Base-by-base conservation (phyloP, 2,329 filamentous ascomycete species). In the Curvularia verruculosa region DNA sequence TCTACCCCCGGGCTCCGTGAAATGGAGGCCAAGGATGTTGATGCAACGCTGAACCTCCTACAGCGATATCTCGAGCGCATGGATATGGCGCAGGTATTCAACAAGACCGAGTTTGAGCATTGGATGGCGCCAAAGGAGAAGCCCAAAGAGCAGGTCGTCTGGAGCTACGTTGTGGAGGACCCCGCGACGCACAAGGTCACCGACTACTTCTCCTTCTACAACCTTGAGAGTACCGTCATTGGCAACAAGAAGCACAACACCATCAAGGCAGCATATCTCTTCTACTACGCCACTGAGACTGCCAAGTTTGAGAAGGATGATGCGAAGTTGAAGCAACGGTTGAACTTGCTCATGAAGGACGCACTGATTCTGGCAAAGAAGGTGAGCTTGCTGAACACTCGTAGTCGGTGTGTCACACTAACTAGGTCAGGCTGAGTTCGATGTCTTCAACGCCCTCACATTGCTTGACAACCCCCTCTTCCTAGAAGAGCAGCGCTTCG, bases 151-250 rank as follows among this genome's bases (percentile, higher is more conserved):
- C 91, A 93, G 75, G 92, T 96, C 8, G 88, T 98, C 13, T 99
- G 92, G 91, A 88, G 89, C 2, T 98, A 96, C 65, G 94, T 99
- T 9, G 91, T 96, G 13, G 94, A 85, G 74, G 84, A 89, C 51
- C 78, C 83, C 0, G 67, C 86, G 45, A 87, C 88, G 49, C 85
- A 90, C 60, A 92, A 92, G 68, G 91, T 99, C 71, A 97, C 92
- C 36, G 95, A 99, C 78, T 97, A 96, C 80, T 89, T 97, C 80
- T 97, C 92, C 36, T 99, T 98, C 80, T 99, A 98, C 82, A 88
- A 87, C 72, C 88, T 99, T 31, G 92, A 96, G 75, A 96, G 92
- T 15, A 95, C 92, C 1, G 90, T 97, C 56, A 96, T 99, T 69
- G 88, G 89, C 66, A 87, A 92, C 72, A 81, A 85, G 44, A 90